A percentile compares a stretch with the other conserved stretches of the same genome.
phyloP scores from a whole-genome alignment of 2,329 filamentous ascomycete species.

The Lachnellula occidentalis region DNA sequence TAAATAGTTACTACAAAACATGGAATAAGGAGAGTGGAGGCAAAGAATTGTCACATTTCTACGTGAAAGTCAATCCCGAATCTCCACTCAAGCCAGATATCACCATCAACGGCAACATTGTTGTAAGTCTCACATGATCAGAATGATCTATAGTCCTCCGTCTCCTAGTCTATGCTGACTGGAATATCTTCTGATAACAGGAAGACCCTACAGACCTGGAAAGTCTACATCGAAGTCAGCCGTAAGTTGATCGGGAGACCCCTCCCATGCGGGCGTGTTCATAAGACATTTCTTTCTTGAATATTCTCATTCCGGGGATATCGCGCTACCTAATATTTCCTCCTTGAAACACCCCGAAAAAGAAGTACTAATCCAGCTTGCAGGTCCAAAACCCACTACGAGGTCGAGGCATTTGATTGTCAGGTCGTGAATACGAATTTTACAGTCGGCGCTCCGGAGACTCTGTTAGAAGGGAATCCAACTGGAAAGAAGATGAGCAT shows the following conservation, averaged over 20 bases:
- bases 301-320: no score
- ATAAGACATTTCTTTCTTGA: no score
- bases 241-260: conserved; percentile 25
- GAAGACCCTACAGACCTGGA: conserved; percentile 58
- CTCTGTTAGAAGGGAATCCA: conserved; percentile 36
- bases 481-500: conserved; percentile 62
- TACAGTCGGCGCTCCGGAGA: conserved; percentile 49
- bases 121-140: conserved; percentile 33
- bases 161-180: background rate
- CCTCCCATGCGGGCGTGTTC: no score
- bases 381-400: conserved; percentile 52
- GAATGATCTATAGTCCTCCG: background rate
- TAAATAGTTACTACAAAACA: conserved; percentile 70
- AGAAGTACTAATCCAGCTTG: no score
- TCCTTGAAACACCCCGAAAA: no score
- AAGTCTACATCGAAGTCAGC: conserved; percentile 61
- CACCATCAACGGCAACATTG: conserved; percentile 69
- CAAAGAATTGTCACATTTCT: conserved; percentile 58
- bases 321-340: no score
- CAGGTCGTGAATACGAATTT: conserved; percentile 71
- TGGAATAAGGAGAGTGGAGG: conserved; percentile 52
- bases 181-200: background rate
- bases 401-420: conserved; percentile 69
- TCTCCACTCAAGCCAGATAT: conserved; percentile 61
- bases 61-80: conserved; percentile 53